These are phyloP conservation scores for Schizophyllum commune DNA, from an alignment of 1,284 basidiomycete species.

Conservation along the genomic window DNA sequence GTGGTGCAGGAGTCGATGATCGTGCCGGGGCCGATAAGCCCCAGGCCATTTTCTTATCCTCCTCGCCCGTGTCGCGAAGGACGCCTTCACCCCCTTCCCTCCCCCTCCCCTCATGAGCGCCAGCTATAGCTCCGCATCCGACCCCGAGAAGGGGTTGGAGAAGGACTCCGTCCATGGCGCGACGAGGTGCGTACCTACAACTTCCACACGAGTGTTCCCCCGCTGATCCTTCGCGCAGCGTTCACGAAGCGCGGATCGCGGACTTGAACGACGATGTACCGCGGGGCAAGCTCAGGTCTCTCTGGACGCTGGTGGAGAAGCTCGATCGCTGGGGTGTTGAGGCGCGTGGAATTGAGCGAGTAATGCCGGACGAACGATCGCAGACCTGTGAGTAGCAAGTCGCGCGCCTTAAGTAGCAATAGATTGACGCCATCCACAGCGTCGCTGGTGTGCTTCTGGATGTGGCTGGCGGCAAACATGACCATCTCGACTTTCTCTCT, in stretches of 20 bases:
- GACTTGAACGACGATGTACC: neutral
- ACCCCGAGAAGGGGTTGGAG: neutral
- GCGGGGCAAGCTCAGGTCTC: neutral
- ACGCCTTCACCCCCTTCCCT: neutral
- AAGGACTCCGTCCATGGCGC: neutral
- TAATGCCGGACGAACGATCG: slow-evolving; percentile 5
- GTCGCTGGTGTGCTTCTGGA: neutral
- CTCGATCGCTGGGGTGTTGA: slow-evolving; percentile 7
- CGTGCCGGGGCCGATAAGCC: neutral
- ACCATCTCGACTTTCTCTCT: slow-evolving; percentile 13
- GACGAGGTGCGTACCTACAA: neutral
- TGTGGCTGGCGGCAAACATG: slow-evolving; percentile 13
- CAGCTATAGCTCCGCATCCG: neutral
- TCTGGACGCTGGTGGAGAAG: neutral
- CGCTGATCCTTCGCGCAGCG: neutral
- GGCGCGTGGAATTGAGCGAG: slow-evolving; percentile 13
- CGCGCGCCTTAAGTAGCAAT: neutral
- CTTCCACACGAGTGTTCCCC: neutral
- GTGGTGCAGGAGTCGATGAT: neutral
- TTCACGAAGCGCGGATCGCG: neutral
- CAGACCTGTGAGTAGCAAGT: slow-evolving; percentile 6
- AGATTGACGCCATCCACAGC: neutral
- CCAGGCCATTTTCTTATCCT: neutral
- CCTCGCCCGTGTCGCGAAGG: neutral
- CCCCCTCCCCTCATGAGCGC: neutral